Evolutionary conservation across 192 early-diverging fungal genomes (phyloP), one percentile per base, ranked within the genome.

Genomic region (Rhizoclosmatium globosum): DNA sequence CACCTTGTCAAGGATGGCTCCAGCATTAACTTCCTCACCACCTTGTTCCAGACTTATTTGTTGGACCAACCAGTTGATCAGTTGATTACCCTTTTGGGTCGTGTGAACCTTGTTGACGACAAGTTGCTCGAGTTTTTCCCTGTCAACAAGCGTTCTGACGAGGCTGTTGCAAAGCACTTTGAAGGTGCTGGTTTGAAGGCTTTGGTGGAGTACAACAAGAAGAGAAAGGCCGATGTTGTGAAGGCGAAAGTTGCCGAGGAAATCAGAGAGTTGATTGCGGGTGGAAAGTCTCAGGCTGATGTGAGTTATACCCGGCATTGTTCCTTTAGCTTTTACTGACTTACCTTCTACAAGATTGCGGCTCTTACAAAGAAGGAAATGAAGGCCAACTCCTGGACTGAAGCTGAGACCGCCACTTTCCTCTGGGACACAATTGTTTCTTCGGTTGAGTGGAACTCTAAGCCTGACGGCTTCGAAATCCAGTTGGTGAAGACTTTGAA

Each of bases 1-100:
- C 95, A 98, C 81, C 88, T 98, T 81, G 94, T 96, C 78, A 96
- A 95, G 86, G 95, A 97, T 78, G 92, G 92, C 87, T 87, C 91
- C 31, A 90, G 94, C 15, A 85, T 98, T 60, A 86, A 90, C 50
- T 98, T 98, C 83, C 84, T 92, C 50, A 98, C 96, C 9, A 82
- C 90, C 39, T 89, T 95, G 45, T 91, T 98, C 87, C 89, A 93
- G 64, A 90, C 92, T 42, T 94, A 92, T 83, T 85, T 97, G 71
- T 82, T 86, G 48, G 93, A 94, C 71, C 93, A 95, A 64, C 87
- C 71, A 42, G 89, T 95, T 71, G 92, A 93, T 44, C 93, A 96
- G 76, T 87, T 98, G 68, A 91, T 88, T 69, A 86, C 87, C 50
- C 85, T 84, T 41, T 87, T 98, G 71, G 88, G 83, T 79, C 90